Conservation (phyloP, 2,329 filamentous ascomycete species). For the Aphanocladium album region DNA sequence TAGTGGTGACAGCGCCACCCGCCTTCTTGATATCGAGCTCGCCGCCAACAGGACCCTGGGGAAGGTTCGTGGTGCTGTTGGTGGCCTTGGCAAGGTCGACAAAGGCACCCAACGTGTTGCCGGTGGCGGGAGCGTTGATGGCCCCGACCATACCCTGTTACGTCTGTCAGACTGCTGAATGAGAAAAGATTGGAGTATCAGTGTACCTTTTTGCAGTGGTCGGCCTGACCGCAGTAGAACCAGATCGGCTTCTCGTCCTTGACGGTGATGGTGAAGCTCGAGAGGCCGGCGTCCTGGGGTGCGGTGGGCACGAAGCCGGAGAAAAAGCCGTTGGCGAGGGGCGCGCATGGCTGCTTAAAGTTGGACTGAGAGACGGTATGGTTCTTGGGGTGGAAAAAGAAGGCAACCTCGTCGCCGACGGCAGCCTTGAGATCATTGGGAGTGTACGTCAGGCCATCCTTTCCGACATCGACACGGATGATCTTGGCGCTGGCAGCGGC, state of each 20-base stretch:
- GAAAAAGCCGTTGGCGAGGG: constrained; percentile 38
- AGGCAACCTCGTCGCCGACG: constrained; percentile 48
- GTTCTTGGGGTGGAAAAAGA: constrained; percentile 47
- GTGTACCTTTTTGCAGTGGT: constrained; percentile 46
- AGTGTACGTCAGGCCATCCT: constrained; percentile 42
- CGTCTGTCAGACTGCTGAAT: background rate
- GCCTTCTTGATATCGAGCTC: background rate
- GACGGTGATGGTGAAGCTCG: constrained; percentile 43
- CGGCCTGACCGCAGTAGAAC: constrained; percentile 41
- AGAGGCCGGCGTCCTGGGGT: constrained; percentile 27
- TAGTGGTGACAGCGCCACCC: background rate
- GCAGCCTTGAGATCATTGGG: constrained; percentile 45
- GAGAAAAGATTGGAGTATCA: background rate
- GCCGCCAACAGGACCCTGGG: background rate
- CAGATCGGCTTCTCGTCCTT: constrained; percentile 37
- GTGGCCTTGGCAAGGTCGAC: background rate
- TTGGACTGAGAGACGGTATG: constrained; percentile 43
- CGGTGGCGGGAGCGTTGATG: constrained; percentile 3
- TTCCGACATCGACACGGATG: constrained; percentile 42
- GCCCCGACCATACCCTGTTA: constrained; percentile 11
- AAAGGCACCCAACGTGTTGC: constrained; percentile 7
- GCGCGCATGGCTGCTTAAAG: constrained; percentile 39
- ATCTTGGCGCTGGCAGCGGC: constrained; percentile 22
- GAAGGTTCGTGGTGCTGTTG: background rate
- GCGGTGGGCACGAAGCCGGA: constrained; percentile 40